These are phyloP conservation scores for Boletus rex-veris DNA, from an alignment of 768 basidiomycete genomes.

Conservation along the genomic window DNA sequence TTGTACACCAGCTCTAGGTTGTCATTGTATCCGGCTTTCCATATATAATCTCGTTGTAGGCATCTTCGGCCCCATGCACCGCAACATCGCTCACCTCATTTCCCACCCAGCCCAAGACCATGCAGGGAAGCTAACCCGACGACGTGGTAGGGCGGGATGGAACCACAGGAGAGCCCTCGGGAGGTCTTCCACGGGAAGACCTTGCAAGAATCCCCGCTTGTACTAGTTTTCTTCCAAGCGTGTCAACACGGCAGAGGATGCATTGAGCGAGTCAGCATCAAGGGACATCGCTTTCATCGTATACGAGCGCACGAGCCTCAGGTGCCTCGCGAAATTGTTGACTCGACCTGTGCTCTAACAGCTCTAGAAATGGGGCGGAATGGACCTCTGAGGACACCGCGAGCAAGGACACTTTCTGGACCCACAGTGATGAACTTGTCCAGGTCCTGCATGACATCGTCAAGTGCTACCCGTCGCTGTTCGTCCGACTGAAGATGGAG, in stretches of 20 bases:
- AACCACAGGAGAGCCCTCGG: conserved; percentile 11
- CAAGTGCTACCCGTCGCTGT: no score
- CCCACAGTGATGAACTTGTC: no score
- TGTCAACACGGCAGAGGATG: conserved; percentile 13
- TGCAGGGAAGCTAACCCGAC: not conserved
- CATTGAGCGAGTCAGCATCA: conserved; percentile 11
- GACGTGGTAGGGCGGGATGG: no score
- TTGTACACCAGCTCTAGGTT: no score
- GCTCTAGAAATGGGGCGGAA: not conserved
- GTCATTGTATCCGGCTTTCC: conserved; percentile 1
- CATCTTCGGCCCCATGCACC: not conserved
- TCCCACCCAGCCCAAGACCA: conserved; percentile 15
- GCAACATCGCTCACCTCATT: not conserved
- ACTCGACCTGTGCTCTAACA: not conserved
- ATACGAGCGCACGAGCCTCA: conserved; percentile 2
- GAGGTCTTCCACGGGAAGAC: conserved; percentile 8
- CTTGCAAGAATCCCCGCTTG: conserved; percentile 11
- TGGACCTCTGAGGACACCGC: no score
- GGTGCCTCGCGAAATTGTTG: not conserved
- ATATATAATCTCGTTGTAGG: not conserved
- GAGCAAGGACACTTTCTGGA: no score
- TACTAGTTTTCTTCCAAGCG: conserved; percentile 1
- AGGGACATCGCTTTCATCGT: conserved; percentile 1
- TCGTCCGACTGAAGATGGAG: no score
- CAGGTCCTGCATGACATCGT: no score